Percentiles rank a stretch among this genome's conserved stretches.
Conservation (phyloP, 2,329 filamentous ascomycete genomes). For the Bipolaris oryzae region DNA sequence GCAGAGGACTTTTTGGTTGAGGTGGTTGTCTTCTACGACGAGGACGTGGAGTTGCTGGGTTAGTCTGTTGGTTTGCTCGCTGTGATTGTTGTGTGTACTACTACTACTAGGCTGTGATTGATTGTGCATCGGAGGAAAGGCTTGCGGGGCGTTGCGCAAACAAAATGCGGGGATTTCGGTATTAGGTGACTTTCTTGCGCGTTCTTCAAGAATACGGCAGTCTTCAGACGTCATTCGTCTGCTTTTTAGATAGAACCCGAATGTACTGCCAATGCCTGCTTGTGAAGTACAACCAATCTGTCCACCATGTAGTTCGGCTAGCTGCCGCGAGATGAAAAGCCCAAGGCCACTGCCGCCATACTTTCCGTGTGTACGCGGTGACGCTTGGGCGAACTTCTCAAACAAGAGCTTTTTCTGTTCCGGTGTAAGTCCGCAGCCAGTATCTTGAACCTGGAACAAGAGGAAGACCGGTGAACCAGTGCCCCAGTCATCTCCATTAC, state of each 20-base stretch:
- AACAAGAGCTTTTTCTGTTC: conserved; percentile 43
- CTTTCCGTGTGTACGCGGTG: conserved; percentile 43
- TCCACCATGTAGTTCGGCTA: conserved; percentile 46
- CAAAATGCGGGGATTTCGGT: background rate
- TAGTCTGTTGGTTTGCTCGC: background rate
- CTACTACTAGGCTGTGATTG: background rate
- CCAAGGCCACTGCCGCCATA: conserved; percentile 47
- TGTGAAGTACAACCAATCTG: conserved; percentile 43
- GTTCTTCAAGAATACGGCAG: conserved; percentile 1
- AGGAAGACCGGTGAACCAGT: conserved; percentile 36
- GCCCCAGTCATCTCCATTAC: conserved; percentile 36
- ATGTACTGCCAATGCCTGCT: conserved; percentile 40
- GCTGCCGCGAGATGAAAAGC: conserved; percentile 45
- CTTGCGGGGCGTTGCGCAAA: background rate
- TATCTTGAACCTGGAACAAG: conserved; percentile 41
- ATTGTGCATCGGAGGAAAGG: background rate
- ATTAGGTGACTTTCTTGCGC: conserved; percentile 5
- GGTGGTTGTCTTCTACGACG: conserved; percentile 47
- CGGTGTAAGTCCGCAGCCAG: conserved; percentile 38
- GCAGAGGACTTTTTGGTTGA: conserved; percentile 45
- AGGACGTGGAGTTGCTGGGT: conserved; percentile 31
- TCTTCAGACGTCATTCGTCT: conserved; percentile 19
- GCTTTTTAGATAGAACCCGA: conserved; percentile 44
- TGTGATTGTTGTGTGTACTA: background rate
- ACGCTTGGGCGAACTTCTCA: conserved; percentile 41